A percentile compares a stretch with the other conserved stretches of the same genome.
Evolutionary conservation across 225 moss, liverwort and hornwort species (phyloP).

Genomic region (Straminergon stramineum): DNA sequence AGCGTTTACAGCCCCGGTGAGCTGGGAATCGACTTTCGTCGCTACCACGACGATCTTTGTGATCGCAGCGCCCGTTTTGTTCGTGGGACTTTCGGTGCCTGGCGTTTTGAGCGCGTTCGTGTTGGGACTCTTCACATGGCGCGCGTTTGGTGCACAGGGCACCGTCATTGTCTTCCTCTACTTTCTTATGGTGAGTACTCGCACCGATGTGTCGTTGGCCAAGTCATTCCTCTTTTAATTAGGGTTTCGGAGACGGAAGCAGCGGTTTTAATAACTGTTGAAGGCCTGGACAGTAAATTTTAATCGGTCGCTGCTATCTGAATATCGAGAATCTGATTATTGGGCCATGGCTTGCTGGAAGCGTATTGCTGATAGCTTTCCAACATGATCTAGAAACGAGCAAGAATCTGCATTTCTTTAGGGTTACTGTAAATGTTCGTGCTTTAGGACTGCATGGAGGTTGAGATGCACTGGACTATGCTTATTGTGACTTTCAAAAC

Average conservation of each 20-base stretch:
- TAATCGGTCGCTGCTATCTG: neutral
- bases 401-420: neutral
- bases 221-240: neutral
- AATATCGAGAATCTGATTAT: neutral
- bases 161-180: slow-evolving; percentile 64
- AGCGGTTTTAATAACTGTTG: neutral
- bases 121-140: slow-evolving; percentile 79
- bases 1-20: slow-evolving; percentile 58
- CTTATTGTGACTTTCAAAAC: neutral
- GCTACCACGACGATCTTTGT: slow-evolving; percentile 65
- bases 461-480: neutral
- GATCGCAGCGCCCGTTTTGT: slow-evolving; percentile 59
- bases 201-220: neutral
- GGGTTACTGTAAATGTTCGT: neutral
- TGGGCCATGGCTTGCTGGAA: neutral
- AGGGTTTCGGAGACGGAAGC: neutral
- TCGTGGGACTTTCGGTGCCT: slow-evolving; percentile 57
- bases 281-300: neutral
- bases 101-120: slow-evolving; percentile 72
- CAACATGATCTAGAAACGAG: neutral
- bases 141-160: slow-evolving; percentile 77
- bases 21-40: slow-evolving; percentile 71
- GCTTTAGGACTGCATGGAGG: neutral
- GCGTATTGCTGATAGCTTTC: neutral
- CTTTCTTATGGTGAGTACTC: slow-evolving; percentile 44